phyloP scores from a whole-genome alignment of 2,329 filamentous ascomycete species.

The Cercospora sp. region DNA sequence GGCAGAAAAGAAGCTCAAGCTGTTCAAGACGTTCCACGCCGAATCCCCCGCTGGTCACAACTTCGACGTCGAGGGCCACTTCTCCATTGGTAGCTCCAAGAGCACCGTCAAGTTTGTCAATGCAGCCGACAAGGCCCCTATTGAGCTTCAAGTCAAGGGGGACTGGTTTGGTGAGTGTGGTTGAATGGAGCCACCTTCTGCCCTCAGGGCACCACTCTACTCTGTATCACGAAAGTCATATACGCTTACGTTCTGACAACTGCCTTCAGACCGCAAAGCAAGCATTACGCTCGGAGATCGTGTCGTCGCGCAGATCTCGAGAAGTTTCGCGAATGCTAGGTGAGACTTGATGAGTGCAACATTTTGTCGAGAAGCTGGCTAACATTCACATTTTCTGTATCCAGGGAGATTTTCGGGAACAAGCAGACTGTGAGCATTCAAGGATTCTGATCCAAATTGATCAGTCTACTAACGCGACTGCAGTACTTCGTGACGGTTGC shows the following conservation, averaged over 20 bases:
- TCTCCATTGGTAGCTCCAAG: conserved; percentile 55
- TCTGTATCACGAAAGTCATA: neutral
- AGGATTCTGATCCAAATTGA: neutral
- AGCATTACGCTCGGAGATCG: conserved; percentile 56
- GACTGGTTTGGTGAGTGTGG: conserved; percentile 50
- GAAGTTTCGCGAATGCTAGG: conserved; percentile 57
- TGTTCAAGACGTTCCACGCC: conserved; percentile 56
- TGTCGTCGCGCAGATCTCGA: conserved; percentile 60
- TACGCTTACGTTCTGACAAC: neutral
- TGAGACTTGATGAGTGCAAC: neutral
- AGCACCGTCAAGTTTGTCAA: conserved; percentile 61
- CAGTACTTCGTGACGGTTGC: conserved; percentile 63
- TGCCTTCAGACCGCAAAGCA: conserved; percentile 51
- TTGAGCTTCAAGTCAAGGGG: conserved; percentile 60
- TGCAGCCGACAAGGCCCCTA: conserved; percentile 43
- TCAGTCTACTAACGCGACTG: conserved; percentile 7
- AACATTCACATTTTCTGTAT: neutral
- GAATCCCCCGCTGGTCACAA: conserved; percentile 39
- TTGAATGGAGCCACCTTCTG: neutral
- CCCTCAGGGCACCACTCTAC: neutral
- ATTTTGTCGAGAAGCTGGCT: neutral
- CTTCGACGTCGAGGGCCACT: conserved; percentile 50
- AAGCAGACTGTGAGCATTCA: conserved; percentile 56
- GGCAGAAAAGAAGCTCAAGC: conserved; percentile 53
- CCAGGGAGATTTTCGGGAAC: conserved; percentile 58